Percentiles rank a stretch among this genome's conserved stretches.
Conservation (phyloP, 2,329 filamentous ascomycete species). For the Metarhizium guizhouense region DNA sequence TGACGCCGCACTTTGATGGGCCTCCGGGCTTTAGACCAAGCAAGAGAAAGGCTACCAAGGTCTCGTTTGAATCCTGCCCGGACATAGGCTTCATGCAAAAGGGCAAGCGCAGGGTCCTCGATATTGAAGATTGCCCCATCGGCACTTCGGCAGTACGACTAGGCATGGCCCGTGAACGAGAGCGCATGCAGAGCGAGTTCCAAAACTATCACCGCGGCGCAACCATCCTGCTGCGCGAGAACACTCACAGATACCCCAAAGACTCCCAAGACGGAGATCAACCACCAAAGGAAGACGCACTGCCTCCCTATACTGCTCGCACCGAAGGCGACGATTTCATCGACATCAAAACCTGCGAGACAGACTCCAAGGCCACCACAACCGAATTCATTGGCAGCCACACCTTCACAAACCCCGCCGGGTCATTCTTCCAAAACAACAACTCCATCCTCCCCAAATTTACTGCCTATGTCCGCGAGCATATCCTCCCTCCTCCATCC, state of each 20-base stretch:
- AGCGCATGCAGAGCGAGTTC: constrained; percentile 62
- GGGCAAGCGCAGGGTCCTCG: constrained; percentile 68
- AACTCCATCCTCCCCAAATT: constrained; percentile 89
- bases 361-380: constrained; percentile 70
- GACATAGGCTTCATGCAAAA: constrained; percentile 88
- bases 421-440: constrained; percentile 98
- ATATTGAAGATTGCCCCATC: constrained; percentile 97
- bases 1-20: constrained; percentile 91
- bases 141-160: constrained; percentile 76
- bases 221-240: constrained; percentile 82
- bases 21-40: constrained; percentile 48
- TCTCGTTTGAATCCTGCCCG: constrained; percentile 54
- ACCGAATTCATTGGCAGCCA: constrained; percentile 84
- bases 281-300: constrained; percentile 16
- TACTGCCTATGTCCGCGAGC: constrained; percentile 75
- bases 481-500: constrained; percentile 52
- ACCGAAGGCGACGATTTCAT: constrained; percentile 48
- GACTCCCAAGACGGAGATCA: constrained; percentile 16
- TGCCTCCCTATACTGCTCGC: constrained; percentile 26
- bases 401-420: constrained; percentile 83
- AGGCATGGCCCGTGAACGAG: constrained; percentile 73
- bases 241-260: constrained; percentile 59
- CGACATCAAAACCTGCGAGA: constrained; percentile 83
- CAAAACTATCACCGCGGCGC: constrained; percentile 69
- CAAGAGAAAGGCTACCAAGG: constrained; percentile 33